Evolutionary conservation across 139 green algal species (phyloP), one percentile per base, ranked within the genome.

Genomic region (Chlamydomonas sp.): DNA sequence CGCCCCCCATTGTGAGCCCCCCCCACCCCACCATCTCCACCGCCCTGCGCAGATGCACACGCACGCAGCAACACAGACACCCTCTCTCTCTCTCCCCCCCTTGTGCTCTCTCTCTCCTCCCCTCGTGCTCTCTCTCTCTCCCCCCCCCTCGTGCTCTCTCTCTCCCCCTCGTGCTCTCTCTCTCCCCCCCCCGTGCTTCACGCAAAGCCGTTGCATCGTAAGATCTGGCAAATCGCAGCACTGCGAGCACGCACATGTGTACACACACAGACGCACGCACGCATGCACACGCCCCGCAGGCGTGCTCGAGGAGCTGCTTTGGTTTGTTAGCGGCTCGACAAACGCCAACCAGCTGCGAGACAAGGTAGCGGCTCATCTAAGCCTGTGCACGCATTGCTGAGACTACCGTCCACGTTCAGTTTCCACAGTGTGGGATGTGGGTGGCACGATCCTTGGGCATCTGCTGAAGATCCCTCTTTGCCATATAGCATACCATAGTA

Each of bases 241-340:
- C n/a, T n/a, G n/a, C n/a, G n/a, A n/a, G n/a, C n/a, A n/a, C n/a
- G n/a, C n/a, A n/a, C n/a, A n/a, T n/a, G n/a, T n/a, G n/a, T n/a
- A n/a, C n/a, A n/a, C n/a, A n/a, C n/a, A n/a, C 35, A 58, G 10
- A 69, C 13, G 8, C 62, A 10, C 35, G 22, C 36, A 49, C 13
- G 22, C 3, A 35, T 5, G 5, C 6, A 67, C 60, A 60, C 49
- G n/a, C 28, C 29, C 26, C 48, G 1, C 33, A 96, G 92, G 89
- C 43, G 90, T 99, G 65, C 88, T 87, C 4, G 94, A 98, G 84
- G 95, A 99, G 83, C 86, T 99, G 78, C 84, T 99, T n/a, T 99
- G 94, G 94, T 98, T 99, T 80, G 83, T 99, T 20, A 74, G 65
- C 16, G 95, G 95, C 38, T 73, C 34, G 61, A 99, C 95, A 31